Evolutionary conservation across 2,329 filamentous ascomycete genomes (phyloP).

Genomic region (Ceratocystis harringtonii): DNA sequence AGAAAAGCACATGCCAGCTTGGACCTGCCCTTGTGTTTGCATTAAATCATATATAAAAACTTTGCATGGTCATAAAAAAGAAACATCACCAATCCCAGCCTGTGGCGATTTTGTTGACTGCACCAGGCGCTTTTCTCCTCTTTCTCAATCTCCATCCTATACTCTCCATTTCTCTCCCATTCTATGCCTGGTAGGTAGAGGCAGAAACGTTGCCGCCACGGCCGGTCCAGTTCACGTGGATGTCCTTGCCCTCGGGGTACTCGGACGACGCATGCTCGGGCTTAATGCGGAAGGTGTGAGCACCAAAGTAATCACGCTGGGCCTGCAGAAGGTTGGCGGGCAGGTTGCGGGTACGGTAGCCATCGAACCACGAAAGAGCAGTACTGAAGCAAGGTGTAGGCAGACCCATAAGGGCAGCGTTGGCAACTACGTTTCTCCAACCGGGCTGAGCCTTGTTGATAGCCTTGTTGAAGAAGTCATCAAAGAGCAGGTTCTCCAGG

Average conservation of each 20-base stretch:
- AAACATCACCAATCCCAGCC: constrained; percentile 13
- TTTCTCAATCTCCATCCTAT: no score
- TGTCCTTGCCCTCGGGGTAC: constrained; percentile 74
- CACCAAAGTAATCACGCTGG: constrained; percentile 98
- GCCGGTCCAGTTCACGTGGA: constrained; percentile 99
- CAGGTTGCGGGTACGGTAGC: constrained; percentile 92
- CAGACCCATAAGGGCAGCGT: constrained; percentile 86
- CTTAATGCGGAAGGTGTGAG: constrained; percentile 82
- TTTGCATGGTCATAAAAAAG: constrained; percentile 13
- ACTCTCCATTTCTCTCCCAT: no score
- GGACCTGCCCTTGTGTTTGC: constrained; percentile 9
- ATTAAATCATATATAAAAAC: constrained; percentile 17
- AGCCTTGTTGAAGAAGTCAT: constrained; percentile 99
- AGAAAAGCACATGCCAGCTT: neutral
- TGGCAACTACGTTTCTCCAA: constrained; percentile 83
- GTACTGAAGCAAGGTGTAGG: constrained; percentile 94
- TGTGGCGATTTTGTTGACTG: constrained; percentile 7
- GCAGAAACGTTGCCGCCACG: constrained; percentile 94
- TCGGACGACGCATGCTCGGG: constrained; percentile 60
- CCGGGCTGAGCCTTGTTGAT: constrained; percentile 91
- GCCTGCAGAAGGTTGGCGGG: constrained; percentile 97
- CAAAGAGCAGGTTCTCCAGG: constrained; percentile 94
- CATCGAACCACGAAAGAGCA: constrained; percentile 95
- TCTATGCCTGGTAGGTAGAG: constrained; percentile 92
- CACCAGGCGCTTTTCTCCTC: constrained; percentile 11